Evolutionary conservation across 1,139 yeast genomes (phyloP).

Genomic region (Arxiozyma bovina): DNA sequence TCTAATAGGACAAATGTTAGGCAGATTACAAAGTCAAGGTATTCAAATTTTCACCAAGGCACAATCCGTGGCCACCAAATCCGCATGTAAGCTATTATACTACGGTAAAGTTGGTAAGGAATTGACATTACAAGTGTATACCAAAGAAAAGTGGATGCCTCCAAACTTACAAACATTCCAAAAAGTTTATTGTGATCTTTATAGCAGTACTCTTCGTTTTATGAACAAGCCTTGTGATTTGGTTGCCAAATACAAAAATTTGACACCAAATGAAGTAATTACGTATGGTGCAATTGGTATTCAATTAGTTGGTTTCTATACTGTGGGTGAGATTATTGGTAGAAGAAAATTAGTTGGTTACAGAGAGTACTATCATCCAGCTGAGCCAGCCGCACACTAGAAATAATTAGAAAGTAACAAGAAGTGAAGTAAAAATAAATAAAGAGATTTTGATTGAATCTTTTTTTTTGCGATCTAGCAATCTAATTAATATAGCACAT

Average conservation of each 20-base stretch:
- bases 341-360: conserved; percentile 89
- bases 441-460: neutral
- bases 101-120: conserved; percentile 88
- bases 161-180: conserved; percentile 76
- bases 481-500: neutral
- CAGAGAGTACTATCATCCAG: conserved; percentile 16
- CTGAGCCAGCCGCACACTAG: neutral
- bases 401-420: neutral
- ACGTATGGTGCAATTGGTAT: conserved; percentile 70
- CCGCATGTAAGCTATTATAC: conserved; percentile 55
- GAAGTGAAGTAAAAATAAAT: no score
- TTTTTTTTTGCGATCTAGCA: neutral
- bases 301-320: conserved; percentile 84
- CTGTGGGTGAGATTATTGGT: conserved; percentile 94
- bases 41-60: conserved; percentile 10
- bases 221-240: conserved; percentile 40
- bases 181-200: conserved; percentile 55
- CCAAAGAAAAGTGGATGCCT: conserved; percentile 88
- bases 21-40: conserved; percentile 3
- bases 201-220: conserved; percentile 35
- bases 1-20: neutral
- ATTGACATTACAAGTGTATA: conserved; percentile 80
- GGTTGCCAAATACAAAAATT: conserved; percentile 34
- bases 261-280: conserved; percentile 45
- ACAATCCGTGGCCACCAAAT: conserved; percentile 34